Evolutionary conservation across 176 grass and related monocot species (phyloP).

Genomic region (Secale cereale): DNA sequence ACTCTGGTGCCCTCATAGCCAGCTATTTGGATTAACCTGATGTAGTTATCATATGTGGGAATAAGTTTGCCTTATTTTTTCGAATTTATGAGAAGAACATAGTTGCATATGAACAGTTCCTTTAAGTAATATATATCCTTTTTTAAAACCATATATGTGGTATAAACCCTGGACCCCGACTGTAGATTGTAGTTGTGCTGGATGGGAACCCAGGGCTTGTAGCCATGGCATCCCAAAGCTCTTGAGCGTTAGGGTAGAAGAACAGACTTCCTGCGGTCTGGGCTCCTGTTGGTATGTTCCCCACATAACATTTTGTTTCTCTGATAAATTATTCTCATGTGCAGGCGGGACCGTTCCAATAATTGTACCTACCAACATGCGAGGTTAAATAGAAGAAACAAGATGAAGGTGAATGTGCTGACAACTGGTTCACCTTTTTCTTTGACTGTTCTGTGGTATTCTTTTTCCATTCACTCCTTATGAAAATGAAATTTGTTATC

Average conservation of each 20-base stretch:
- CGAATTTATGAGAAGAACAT: slow-evolving; percentile 8
- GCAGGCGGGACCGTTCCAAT: slow-evolving; percentile 23
- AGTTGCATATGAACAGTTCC: slow-evolving; percentile 19
- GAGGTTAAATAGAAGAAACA: background rate
- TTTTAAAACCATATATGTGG: background rate
- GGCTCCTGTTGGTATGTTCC: background rate
- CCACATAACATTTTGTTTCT: background rate
- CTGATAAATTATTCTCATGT: slow-evolving; percentile 25
- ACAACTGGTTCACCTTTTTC: background rate
- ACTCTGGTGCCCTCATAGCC: background rate
- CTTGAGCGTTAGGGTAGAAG: no score
- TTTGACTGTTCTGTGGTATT: background rate
- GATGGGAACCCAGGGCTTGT: background rate
- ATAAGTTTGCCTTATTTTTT: slow-evolving; percentile 11
- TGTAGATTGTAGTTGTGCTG: background rate
- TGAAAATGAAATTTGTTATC: slow-evolving; percentile 5
- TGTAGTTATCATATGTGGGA: background rate
- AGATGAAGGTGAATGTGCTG: slow-evolving; percentile 29
- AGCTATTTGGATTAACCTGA: slow-evolving; percentile 9
- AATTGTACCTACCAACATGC: background rate
- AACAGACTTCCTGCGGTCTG: no score
- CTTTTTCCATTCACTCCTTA: background rate
- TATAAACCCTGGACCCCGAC: background rate
- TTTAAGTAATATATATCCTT: background rate
- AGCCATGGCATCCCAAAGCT: background rate